These are phyloP conservation scores for Corrigiola litoralis DNA, from an alignment of 179 eudicot species.

Conservation along the genomic window DNA sequence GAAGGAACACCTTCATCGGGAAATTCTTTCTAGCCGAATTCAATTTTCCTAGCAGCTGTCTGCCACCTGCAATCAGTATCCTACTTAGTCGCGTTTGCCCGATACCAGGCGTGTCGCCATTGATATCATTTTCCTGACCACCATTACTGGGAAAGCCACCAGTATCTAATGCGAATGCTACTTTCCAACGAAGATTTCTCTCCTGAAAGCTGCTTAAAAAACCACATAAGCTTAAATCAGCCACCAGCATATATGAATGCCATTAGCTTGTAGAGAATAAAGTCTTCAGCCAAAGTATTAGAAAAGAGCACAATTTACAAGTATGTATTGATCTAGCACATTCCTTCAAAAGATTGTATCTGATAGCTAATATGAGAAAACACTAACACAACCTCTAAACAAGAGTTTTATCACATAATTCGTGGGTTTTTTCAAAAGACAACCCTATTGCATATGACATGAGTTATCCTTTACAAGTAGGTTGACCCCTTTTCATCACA, in stretches of 20 bases:
- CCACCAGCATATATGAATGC: background rate
- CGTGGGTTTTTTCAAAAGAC: too few species aligned
- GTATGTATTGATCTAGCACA: background rate
- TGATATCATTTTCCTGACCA: conserved; percentile 37
- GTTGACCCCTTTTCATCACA: too few species aligned
- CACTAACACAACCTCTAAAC: too few species aligned
- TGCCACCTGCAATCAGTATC: conserved; percentile 72
- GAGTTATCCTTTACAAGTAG: too few species aligned
- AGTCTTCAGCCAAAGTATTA: background rate
- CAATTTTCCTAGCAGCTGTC: conserved; percentile 67
- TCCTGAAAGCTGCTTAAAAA: conserved; percentile 27
- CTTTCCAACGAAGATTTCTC: conserved; percentile 42
- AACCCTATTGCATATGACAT: too few species aligned
- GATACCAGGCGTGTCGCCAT: conserved; percentile 39
- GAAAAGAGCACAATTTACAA: background rate
- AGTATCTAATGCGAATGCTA: conserved; percentile 67
- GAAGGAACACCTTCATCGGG: conserved; percentile 87
- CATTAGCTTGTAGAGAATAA: background rate
- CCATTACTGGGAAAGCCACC: conserved; percentile 54
- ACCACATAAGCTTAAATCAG: background rate
- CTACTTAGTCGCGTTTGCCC: conserved; percentile 87
- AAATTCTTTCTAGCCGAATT: conserved; percentile 80
- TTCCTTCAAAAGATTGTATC: background rate
- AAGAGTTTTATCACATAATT: too few species aligned
- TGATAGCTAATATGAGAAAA: background rate